Conservation (phyloP, 305 asterid species). For the Solanum hybrid region DNA sequence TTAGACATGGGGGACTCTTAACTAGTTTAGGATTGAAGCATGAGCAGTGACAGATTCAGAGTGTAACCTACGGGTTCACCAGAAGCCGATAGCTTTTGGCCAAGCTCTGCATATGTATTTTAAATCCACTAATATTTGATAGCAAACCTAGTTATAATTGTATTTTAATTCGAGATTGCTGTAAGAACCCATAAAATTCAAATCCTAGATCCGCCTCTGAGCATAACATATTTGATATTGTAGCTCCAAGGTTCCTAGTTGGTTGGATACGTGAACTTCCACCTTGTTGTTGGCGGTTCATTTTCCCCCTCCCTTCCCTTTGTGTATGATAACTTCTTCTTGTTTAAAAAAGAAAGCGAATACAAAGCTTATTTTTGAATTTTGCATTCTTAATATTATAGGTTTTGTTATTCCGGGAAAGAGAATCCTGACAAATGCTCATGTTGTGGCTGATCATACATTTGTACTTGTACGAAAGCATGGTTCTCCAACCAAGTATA, state of each 20-base stretch:
- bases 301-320: background rate
- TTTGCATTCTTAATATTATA: conserved; percentile 9
- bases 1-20: background rate
- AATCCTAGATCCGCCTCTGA: background rate
- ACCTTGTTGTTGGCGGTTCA: background rate
- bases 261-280: background rate
- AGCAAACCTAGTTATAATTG: background rate
- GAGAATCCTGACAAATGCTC: conserved; percentile 91
- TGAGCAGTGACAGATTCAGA: background rate
- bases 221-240: background rate
- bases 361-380: background rate
- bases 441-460: conserved; percentile 95
- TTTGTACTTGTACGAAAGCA: conserved; percentile 91
- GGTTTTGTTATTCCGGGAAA: conserved; percentile 77
- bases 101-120: background rate
- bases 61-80: background rate
- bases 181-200: background rate
- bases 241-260: background rate
- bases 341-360: background rate
- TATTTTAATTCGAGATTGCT: background rate
- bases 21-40: background rate
- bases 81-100: background rate
- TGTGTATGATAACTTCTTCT: background rate
- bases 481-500: conserved; percentile 81
- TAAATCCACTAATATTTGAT: background rate